Conservation (phyloP, 2,329 filamentous ascomycete species). For the Talaromyces verruculosus region DNA sequence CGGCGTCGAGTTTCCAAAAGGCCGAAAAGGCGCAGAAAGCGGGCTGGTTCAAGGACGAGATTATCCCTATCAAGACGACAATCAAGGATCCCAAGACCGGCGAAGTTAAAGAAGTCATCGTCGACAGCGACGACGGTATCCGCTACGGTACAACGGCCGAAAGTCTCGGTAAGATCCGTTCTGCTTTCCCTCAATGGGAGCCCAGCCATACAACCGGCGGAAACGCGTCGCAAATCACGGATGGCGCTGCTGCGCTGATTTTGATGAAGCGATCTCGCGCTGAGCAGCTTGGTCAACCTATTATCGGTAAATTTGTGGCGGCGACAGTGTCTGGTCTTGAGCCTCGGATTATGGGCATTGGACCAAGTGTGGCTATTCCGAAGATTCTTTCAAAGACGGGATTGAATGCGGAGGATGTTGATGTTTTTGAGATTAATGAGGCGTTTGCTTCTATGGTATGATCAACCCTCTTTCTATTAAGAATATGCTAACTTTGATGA, state of each 20-base stretch:
- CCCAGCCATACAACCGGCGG: slow-evolving; percentile 87
- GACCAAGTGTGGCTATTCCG: slow-evolving; percentile 88
- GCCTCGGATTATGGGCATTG: slow-evolving; percentile 88
- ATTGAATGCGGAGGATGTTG: slow-evolving; percentile 53
- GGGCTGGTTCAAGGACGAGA: slow-evolving; percentile 84
- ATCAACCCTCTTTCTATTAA: background rate
- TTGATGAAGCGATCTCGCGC: slow-evolving; percentile 89
- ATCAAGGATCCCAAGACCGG: slow-evolving; percentile 85
- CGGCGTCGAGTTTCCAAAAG: slow-evolving; percentile 81
- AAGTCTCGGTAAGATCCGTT: slow-evolving; percentile 76
- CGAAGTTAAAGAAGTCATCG: slow-evolving; percentile 73
- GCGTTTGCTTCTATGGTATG: slow-evolving; percentile 70
- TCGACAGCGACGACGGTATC: slow-evolving; percentile 80
- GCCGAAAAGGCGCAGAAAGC: slow-evolving; percentile 75
- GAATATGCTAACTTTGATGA: slow-evolving; percentile 20
- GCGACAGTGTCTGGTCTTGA: slow-evolving; percentile 80
- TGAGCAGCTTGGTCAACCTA: slow-evolving; percentile 75
- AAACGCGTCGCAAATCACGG: slow-evolving; percentile 88
- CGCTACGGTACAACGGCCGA: slow-evolving; percentile 79
- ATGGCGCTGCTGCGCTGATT: slow-evolving; percentile 86
- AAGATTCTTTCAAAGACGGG: slow-evolving; percentile 81
- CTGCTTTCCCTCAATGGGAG: slow-evolving; percentile 73
- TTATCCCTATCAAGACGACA: slow-evolving; percentile 76
- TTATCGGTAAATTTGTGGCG: slow-evolving; percentile 85
- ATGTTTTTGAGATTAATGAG: slow-evolving; percentile 66